Evolutionary conservation across 2,329 filamentous ascomycete genomes (phyloP).

Genomic region (Aspergillus piperis): DNA sequence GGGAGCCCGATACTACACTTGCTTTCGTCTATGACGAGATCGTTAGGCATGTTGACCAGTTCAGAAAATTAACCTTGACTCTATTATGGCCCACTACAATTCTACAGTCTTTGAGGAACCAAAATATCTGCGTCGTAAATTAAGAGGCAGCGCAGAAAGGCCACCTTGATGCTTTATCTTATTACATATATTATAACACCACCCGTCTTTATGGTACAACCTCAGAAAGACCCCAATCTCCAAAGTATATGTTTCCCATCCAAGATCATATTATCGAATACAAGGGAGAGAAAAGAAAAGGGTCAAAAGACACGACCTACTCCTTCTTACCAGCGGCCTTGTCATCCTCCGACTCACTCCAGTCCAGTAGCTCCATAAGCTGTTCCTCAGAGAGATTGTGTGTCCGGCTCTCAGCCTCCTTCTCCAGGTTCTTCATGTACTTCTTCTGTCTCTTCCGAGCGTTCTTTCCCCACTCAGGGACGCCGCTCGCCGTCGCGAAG

Average conservation of each 20-base stretch:
- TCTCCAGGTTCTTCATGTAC: conserved; percentile 65
- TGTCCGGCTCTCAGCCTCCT: conserved; percentile 62
- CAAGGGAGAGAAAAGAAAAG: background rate
- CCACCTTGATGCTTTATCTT: background rate
- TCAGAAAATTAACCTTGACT: too few species aligned
- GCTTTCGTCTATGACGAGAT: too few species aligned
- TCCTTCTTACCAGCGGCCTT: conserved; percentile 21
- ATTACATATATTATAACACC: background rate
- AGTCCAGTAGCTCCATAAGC: conserved; percentile 68
- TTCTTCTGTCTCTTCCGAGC: conserved; percentile 68
- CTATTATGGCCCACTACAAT: background rate
- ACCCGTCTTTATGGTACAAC: background rate
- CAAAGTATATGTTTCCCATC: background rate
- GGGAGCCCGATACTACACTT: background rate
- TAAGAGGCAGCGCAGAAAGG: background rate
- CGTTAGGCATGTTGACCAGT: too few species aligned
- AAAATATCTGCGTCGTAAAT: background rate
- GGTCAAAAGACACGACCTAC: background rate
- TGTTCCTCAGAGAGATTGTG: conserved; percentile 73
- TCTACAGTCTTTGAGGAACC: background rate
- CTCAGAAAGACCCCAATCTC: background rate
- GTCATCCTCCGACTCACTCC: conserved; percentile 45
- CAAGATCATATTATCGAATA: background rate
- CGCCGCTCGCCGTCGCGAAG: conserved; percentile 48
- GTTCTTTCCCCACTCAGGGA: conserved; percentile 67